Evolutionary conservation across 2,329 filamentous ascomycete species (phyloP).

Genomic region (Clathrospora elynae): DNA sequence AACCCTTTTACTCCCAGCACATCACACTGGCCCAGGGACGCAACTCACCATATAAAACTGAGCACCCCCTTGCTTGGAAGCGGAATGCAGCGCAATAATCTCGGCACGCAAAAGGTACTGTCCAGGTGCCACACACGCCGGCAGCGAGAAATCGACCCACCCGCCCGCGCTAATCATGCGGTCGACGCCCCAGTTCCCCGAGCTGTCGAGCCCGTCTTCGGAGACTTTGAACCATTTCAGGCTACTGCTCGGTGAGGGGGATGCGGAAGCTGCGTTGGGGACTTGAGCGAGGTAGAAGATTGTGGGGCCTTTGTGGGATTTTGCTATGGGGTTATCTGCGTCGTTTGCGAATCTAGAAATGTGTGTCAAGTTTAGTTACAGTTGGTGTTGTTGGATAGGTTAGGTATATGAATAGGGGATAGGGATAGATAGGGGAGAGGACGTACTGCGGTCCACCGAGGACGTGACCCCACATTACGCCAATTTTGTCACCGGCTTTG

Average conservation of each 20-base stretch:
- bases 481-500: conserved; percentile 58
- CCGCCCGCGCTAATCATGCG: conserved; percentile 54
- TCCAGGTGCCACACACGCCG: conserved; percentile 43
- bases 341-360: conserved; percentile 49
- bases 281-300: conserved; percentile 51
- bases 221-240: conserved; percentile 52
- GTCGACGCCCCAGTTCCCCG: conserved; percentile 57
- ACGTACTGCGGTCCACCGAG: conserved; percentile 57
- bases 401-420: too few relatives aligned
- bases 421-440: neutral
- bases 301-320: conserved; percentile 54
- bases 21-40: too few relatives aligned
- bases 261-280: conserved; percentile 46
- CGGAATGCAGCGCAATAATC: conserved; percentile 53
- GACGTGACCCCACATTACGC: conserved; percentile 60
- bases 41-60: conserved; percentile 49
- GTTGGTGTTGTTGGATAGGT: too few relatives aligned
- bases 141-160: conserved; percentile 52
- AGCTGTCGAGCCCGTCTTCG: conserved; percentile 48
- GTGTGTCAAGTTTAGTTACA: too few relatives aligned
- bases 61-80: conserved; percentile 41
- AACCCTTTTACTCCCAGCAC: too few relatives aligned
- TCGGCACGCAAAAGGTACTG: conserved; percentile 53
- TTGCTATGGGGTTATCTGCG: conserved; percentile 56
- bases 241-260: conserved; percentile 47